Evolutionary conservation across 177 flowering plant species (phyloP), one percentile per base, ranked within the genome.

Genomic region (Viscum album): DNA sequence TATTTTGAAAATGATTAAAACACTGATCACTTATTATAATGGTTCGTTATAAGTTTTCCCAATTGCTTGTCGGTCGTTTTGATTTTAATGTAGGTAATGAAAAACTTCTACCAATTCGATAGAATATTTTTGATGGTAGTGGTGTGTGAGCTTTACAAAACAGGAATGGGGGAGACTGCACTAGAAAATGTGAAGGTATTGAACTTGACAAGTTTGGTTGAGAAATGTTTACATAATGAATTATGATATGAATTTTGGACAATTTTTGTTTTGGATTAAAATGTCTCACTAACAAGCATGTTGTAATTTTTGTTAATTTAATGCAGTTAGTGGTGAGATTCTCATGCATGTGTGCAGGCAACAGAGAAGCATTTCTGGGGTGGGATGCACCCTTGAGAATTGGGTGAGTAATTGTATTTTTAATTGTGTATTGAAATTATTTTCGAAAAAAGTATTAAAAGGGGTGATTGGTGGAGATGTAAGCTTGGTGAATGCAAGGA

Each of bases 71-170:
- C 13, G 10, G 10, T 37, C 13, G 6, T 37, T 37, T 37, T 37
- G 6, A 5, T 37, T 37, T 37, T 37, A 5, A 5, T 37, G 6
- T 37, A 94, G 98, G 90, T 94, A 26, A 94, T 94, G 82, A 89
- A 75, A 74, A 80, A 77, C 67, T 77, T 82, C 73, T 86, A 92
- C 33, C 88, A 79, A 76, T 76, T 92, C 66, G 78, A 96, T 68
- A 92, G 92, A 77, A 89, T 94, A 34, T 84, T 94, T 75, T 79
- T 94, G 77, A 85, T 86, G 62, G 96, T 96, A 56, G 80, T 94
- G 97, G 97, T 92, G 67, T 84, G 86, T 74, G 97, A 94, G 75
- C 92, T 88, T 32, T 84, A 94, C 67, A 88, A 85, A 77, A 88
- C 96, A 66, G 98, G 97, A 76, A 86, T 88, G 90, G 84, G 83